These are phyloP conservation scores for Sporothrix mexicana DNA, from an alignment of 2,329 filamentous ascomycete species.

Conservation along the genomic window DNA sequence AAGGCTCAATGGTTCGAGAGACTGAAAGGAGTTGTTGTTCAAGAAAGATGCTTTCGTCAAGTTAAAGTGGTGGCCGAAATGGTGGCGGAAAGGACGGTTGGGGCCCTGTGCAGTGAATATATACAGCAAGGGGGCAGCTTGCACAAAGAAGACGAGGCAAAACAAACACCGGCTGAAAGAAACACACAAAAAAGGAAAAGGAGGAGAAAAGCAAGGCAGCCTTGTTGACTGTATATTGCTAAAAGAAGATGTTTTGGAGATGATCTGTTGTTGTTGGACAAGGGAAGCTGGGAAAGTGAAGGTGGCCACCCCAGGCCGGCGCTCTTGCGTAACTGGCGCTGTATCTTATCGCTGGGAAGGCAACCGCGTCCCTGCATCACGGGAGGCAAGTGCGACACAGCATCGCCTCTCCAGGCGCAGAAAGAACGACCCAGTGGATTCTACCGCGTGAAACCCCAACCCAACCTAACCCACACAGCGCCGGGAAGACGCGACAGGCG, in stretches of 20 bases:
- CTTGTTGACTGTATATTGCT: not conserved
- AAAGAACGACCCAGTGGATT: conserved; percentile 14
- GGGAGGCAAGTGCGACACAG: conserved; percentile 19
- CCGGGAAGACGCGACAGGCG: conserved; percentile 2
- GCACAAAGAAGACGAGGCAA: not conserved
- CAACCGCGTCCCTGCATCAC: conserved; percentile 18
- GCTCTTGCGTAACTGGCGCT: too few relatives aligned
- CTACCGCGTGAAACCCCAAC: conserved; percentile 2
- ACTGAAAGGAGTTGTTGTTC: not conserved
- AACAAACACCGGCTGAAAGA: not conserved
- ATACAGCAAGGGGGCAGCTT: conserved; percentile 14
- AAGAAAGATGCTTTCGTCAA: not conserved
- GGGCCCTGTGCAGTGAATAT: not conserved
- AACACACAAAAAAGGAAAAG: conserved; percentile 3
- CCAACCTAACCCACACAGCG: not conserved
- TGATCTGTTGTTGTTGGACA: not conserved
- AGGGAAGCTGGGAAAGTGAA: conserved; percentile 10
- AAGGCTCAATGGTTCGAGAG: not conserved
- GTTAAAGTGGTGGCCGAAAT: not conserved
- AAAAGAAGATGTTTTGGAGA: not conserved
- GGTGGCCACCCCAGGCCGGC: conserved; percentile 9
- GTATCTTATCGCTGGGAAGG: conserved; percentile 6
- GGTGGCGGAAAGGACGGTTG: not conserved
- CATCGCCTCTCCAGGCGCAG: not conserved
- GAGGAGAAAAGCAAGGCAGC: conserved; percentile 14